These are phyloP conservation scores for Mycena leptocephala DNA, from an alignment of 768 basidiomycete genomes.

Conservation along the genomic window DNA sequence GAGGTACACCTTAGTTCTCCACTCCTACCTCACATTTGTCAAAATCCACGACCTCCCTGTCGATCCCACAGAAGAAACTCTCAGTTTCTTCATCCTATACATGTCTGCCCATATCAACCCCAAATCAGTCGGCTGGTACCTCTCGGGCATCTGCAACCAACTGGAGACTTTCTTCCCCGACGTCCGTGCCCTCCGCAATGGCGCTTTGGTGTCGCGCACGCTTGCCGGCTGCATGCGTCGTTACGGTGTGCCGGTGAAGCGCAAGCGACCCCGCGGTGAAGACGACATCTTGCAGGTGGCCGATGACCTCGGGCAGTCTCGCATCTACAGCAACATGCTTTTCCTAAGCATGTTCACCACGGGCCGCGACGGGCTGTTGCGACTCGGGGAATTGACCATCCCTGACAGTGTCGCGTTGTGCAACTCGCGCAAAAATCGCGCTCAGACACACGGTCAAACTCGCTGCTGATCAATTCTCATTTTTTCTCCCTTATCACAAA, in stretches of 20 bases:
- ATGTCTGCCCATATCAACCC: constrained; percentile 55
- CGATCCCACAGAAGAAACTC: constrained; percentile 50
- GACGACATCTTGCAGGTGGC: background rate
- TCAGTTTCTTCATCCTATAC: too few species aligned
- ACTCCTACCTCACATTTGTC: constrained; percentile 52
- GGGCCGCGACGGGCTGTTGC: too few species aligned
- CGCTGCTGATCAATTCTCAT: too few species aligned
- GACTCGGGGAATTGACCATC: too few species aligned
- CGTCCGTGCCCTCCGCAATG: constrained; percentile 40
- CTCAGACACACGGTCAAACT: too few species aligned
- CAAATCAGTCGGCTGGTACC: constrained; percentile 49
- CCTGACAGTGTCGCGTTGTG: too few species aligned
- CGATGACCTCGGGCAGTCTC: background rate
- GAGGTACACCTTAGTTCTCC: constrained; percentile 50
- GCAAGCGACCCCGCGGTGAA: background rate
- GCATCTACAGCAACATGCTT: too few species aligned
- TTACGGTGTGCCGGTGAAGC: background rate
- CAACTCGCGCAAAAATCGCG: too few species aligned
- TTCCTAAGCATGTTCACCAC: too few species aligned
- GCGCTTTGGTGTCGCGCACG: constrained; percentile 39
- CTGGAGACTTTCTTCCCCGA: constrained; percentile 52
- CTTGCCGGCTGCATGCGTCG: background rate
- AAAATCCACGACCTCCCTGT: constrained; percentile 42
- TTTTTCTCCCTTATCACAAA: too few species aligned
- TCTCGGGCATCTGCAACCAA: too few species aligned